These are phyloP conservation scores for Oryza coarctata DNA, from an alignment of 176 grass and related monocot species.

Conservation along the genomic window DNA sequence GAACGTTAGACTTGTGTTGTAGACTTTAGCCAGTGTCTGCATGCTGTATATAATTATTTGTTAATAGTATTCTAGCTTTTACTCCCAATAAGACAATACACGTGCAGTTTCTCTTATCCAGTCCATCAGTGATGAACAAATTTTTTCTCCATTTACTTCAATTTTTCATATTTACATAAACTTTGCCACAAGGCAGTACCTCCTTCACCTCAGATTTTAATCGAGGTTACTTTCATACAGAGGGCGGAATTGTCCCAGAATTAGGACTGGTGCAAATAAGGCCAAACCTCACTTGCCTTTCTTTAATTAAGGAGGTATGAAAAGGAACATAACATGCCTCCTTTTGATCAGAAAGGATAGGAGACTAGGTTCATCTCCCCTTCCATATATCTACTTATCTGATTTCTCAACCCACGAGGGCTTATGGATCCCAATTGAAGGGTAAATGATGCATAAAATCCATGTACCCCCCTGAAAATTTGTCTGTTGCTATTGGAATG, in stretches of 20 bases:
- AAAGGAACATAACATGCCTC: conserved; percentile 9
- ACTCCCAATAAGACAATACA: neutral
- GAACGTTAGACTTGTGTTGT: neutral
- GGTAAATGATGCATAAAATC: conserved; percentile 19
- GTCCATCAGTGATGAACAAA: neutral
- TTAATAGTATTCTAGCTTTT: neutral
- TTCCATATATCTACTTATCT: neutral
- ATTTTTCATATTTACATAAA: neutral
- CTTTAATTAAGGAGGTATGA: neutral
- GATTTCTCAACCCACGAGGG: neutral
- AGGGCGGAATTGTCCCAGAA: neutral
- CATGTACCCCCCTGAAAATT: conserved; percentile 4
- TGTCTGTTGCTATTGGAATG: conserved; percentile 25
- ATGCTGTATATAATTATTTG: neutral
- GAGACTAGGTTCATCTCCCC: conserved; percentile 26
- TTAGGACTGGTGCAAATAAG: neutral
- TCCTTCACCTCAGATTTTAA: neutral
- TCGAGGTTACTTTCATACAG: neutral
- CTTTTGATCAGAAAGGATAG: conserved; percentile 4
- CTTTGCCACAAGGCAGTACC: neutral
- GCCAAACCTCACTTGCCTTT: neutral
- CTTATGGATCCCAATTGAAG: conserved; percentile 17
- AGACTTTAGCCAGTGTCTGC: neutral
- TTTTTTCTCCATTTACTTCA: neutral
- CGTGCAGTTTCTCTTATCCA: too few species aligned